Conservation (phyloP, 2,329 filamentous ascomycete species). For the Dissoconium aciculare region DNA sequence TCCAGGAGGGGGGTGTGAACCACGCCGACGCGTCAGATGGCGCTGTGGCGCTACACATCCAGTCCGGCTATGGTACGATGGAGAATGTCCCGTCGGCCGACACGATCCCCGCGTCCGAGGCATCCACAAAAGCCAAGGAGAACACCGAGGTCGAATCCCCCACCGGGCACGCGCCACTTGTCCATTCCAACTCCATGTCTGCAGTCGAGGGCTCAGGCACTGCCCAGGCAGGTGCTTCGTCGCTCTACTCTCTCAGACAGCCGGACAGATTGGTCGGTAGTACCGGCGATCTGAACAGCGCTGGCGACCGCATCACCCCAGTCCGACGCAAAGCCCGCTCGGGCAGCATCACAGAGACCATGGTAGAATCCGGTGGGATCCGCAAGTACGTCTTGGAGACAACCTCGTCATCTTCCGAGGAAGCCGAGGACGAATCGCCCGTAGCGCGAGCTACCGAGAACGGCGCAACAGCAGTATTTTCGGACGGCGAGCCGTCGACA, state of each 20-base stretch:
- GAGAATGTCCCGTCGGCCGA: slow-evolving; percentile 1
- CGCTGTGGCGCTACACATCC: slow-evolving; percentile 8
- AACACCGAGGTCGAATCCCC: neutral
- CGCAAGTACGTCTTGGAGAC: slow-evolving; percentile 4
- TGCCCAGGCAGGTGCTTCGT: neutral
- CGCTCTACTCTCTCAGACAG: neutral
- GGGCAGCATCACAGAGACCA: slow-evolving; percentile 4
- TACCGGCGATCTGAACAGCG: neutral
- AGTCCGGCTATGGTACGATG: slow-evolving; percentile 39
- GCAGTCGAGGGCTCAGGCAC: neutral
- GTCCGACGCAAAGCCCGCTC: slow-evolving; percentile 2
- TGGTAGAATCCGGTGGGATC: slow-evolving; percentile 2
- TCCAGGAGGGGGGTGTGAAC: slow-evolving; percentile 3
- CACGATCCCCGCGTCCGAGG: neutral
- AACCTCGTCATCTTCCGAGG: neutral
- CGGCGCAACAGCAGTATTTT: no score
- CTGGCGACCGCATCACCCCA: neutral
- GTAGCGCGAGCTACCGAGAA: neutral
- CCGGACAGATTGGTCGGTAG: neutral
- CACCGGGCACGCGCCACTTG: neutral
- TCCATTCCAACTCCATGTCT: neutral
- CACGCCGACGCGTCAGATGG: slow-evolving; percentile 3
- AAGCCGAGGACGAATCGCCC: neutral
- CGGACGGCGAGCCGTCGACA: neutral
- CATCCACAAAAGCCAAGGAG: neutral